phyloP scores from a whole-genome alignment of 2,329 filamentous ascomycete genomes.

The Trichoderma hamatum region DNA sequence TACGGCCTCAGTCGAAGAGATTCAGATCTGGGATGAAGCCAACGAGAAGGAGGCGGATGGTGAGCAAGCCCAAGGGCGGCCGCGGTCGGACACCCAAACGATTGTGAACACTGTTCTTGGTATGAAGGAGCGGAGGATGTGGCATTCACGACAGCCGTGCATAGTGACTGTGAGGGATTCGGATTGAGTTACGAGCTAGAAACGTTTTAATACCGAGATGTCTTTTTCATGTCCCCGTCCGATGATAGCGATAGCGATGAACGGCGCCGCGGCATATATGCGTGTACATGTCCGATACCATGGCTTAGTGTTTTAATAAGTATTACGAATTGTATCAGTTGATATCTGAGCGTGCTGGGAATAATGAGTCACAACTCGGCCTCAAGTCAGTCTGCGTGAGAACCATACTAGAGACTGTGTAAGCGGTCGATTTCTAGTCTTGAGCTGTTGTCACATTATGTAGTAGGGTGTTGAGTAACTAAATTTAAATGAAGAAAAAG shows the following conservation, averaged over 20 bases:
- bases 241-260: conserved; percentile 4
- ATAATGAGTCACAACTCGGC: background rate
- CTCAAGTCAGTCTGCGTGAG: background rate
- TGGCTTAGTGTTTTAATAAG: background rate
- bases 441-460: background rate
- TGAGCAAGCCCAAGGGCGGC: conserved; percentile 34
- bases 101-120: conserved; percentile 63
- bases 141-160: conserved; percentile 64
- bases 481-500: background rate
- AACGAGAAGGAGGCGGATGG: background rate
- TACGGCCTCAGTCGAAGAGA: conserved; percentile 79
- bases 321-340: background rate
- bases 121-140: conserved; percentile 63
- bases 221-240: background rate
- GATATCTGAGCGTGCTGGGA: background rate
- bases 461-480: background rate
- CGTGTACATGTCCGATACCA: background rate
- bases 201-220: background rate
- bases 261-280: background rate
- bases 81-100: conserved; percentile 56
- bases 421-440: background rate
- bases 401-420: background rate
- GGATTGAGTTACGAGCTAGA: conserved; percentile 28
- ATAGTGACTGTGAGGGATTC: conserved; percentile 57
- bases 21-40: conserved; percentile 54